These are phyloP conservation scores for Tylopilus cervinicoccineus DNA, from an alignment of 768 basidiomycete species.

Conservation along the genomic window DNA sequence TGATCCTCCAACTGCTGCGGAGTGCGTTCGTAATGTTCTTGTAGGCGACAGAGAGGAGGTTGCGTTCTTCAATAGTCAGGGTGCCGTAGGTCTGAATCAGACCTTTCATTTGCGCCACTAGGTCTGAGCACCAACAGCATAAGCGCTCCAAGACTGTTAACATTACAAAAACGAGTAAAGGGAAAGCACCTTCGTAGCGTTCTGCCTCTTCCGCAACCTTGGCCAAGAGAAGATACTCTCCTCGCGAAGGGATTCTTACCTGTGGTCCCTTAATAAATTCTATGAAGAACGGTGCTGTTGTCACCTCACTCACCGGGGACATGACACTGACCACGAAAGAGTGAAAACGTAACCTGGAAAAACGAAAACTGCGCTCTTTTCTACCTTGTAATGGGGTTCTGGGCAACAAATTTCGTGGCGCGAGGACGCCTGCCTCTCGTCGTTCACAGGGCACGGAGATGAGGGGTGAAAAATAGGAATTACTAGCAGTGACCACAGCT, in stretches of 20 bases:
- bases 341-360: slow-evolving; percentile 5
- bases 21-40: slow-evolving; percentile 85
- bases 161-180: neutral
- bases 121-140: slow-evolving; percentile 45
- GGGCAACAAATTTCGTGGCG: slow-evolving; percentile 26
- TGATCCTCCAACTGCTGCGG: slow-evolving; percentile 80
- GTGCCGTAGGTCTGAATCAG: slow-evolving; percentile 65
- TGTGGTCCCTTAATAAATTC: slow-evolving; percentile 9
- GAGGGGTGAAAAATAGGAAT: slow-evolving; percentile 5
- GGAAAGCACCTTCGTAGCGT: slow-evolving; percentile 71
- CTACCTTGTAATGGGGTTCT: slow-evolving; percentile 27
- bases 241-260: slow-evolving; percentile 32
- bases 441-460: slow-evolving; percentile 14
- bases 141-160: slow-evolving; percentile 1
- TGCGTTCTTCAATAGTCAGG: slow-evolving; percentile 82
- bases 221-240: slow-evolving; percentile 57
- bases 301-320: slow-evolving; percentile 28
- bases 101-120: slow-evolving; percentile 73
- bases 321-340: slow-evolving; percentile 12
- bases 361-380: slow-evolving; percentile 20
- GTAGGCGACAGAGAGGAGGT: slow-evolving; percentile 84
- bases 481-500: neutral
- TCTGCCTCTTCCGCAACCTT: slow-evolving; percentile 87
- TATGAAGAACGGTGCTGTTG: neutral
- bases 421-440: slow-evolving; percentile 9